Evolutionary conservation across 163 green algal genomes (phyloP), one percentile per base, ranked within the genome.

Genomic region (Dunaliella salina): DNA sequence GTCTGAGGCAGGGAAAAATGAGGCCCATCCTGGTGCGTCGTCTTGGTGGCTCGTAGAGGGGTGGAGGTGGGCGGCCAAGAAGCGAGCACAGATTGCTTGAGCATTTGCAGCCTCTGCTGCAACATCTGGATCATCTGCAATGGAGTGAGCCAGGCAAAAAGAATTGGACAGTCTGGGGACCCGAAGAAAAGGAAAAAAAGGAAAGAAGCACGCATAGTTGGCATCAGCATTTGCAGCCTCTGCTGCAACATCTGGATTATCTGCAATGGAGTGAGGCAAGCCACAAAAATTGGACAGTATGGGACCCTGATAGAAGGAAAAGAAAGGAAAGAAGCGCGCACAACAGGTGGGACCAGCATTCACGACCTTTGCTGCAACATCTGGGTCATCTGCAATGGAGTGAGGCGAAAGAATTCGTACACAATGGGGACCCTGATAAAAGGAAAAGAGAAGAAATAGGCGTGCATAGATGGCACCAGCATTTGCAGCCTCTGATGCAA

Each of bases 161-260:
- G 40, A 50, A 8, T n/a, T n/a, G n/a, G n/a, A n/a, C n/a, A n/a
- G n/a, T n/a, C n/a, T n/a, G n/a, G n/a, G n/a, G n/a, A n/a, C n/a
- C n/a, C n/a, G n/a, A n/a, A 50, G 40, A 50, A 8, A 50, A 50
- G 40, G n/a, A n/a, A 50, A 50, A 50, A 8, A 50, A 50, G 40
- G 40, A n/a, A 75, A 29, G 63, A 75, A 75, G 11, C 63, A 12
- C 3, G 63, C 63, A 29, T 12, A 75, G 63, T 29, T 26, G 63
- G 63, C 63, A 15, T 12, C 8, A 1, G 63, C 63, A 12, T 29
- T 75, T 8, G 63, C 63, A 15, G 63, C 63, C 24, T 75, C 80
- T 29, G 33, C 84, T 57, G 84, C 83, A 33, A 86, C 87, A 71
- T 91, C 81, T 0, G 40, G 72, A 81, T 85, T 67, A 35, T 33